Percentiles rank a stretch among this genome's conserved stretches.
phyloP scores from a whole-genome alignment of 2,329 filamentous ascomycete genomes.

The Pseudopyrenochaeta lycopersici region DNA sequence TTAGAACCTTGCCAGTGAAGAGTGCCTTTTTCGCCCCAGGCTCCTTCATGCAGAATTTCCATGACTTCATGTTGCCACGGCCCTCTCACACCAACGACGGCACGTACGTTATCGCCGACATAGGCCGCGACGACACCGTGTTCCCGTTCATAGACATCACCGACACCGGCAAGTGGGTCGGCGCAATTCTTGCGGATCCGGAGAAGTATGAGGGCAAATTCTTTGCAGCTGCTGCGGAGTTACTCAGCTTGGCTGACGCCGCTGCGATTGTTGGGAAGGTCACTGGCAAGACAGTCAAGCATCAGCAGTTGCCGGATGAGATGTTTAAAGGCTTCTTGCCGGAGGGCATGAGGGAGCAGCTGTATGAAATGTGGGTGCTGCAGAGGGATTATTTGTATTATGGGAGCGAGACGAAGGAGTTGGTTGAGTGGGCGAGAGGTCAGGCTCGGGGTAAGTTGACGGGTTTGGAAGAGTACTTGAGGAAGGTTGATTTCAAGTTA shows the following conservation, averaged over 20 bases:
- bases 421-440: slow-evolving; percentile 36
- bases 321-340: slow-evolving; percentile 36
- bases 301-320: slow-evolving; percentile 37
- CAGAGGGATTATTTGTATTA: slow-evolving; percentile 42
- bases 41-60: slow-evolving; percentile 64
- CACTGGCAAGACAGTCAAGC: slow-evolving; percentile 49
- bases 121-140: slow-evolving; percentile 15
- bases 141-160: slow-evolving; percentile 58
- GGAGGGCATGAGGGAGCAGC: slow-evolving; percentile 15
- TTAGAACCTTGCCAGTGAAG: slow-evolving; percentile 58
- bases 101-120: slow-evolving; percentile 29
- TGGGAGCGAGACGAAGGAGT: slow-evolving; percentile 29
- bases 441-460: slow-evolving; percentile 36
- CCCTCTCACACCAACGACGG: slow-evolving; percentile 32
- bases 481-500: slow-evolving; percentile 25
- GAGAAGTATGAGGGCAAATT: slow-evolving; percentile 55
- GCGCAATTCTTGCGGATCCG: slow-evolving; percentile 54
- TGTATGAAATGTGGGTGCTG: slow-evolving; percentile 39
- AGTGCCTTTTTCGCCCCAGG: slow-evolving; percentile 64
- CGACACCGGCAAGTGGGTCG: slow-evolving; percentile 58
- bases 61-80: slow-evolving; percentile 19
- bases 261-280: slow-evolving; percentile 50
- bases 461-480: slow-evolving; percentile 38
- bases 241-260: slow-evolving; percentile 53
- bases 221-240: slow-evolving; percentile 55